Evolutionary conservation across 2,329 filamentous ascomycete genomes (phyloP).

Genomic region (Xylaria sp.): DNA sequence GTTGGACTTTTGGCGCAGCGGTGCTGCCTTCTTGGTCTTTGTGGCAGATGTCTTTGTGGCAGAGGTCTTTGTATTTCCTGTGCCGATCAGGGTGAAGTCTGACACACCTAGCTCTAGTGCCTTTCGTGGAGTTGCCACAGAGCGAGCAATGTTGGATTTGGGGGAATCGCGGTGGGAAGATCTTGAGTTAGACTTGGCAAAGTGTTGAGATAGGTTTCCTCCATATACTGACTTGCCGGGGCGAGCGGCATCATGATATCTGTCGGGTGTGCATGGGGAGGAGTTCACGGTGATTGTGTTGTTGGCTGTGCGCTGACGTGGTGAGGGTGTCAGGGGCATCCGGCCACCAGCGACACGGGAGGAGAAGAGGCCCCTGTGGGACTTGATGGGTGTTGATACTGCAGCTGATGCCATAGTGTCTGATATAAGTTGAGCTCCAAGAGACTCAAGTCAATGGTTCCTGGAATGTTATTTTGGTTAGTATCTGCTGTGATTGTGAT

Average conservation of each 20-base stretch:
- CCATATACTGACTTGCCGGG: conserved; percentile 79
- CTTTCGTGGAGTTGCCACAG: conserved; percentile 79
- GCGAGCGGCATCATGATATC: conserved; percentile 62
- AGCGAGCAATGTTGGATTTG: conserved; percentile 92
- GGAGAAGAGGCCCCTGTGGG: conserved; percentile 91
- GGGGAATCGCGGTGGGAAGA: conserved; percentile 82
- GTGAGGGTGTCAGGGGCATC: conserved; percentile 93
- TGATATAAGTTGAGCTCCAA: conserved; percentile 64
- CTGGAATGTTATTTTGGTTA: conserved; percentile 59
- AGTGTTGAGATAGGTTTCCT: conserved; percentile 81
- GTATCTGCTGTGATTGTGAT: conserved; percentile 56
- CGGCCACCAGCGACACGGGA: conserved; percentile 93
- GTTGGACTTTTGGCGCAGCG: conserved; percentile 62
- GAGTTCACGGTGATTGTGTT: conserved; percentile 64
- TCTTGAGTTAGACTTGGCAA: conserved; percentile 75
- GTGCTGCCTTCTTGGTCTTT: conserved; percentile 65
- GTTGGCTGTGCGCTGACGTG: conserved; percentile 69
- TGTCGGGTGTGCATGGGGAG: conserved; percentile 82
- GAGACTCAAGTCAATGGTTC: conserved; percentile 69
- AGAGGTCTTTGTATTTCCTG: conserved; percentile 73
- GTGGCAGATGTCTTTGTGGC: conserved; percentile 66
- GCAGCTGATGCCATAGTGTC: conserved; percentile 79
- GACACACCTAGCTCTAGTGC: conserved; percentile 89
- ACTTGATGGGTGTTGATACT: conserved; percentile 93
- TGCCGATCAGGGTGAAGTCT: conserved; percentile 90